Evolutionary conservation across 768 basidiomycete genomes (phyloP).

Genomic region (Butyriboletus loyo): DNA sequence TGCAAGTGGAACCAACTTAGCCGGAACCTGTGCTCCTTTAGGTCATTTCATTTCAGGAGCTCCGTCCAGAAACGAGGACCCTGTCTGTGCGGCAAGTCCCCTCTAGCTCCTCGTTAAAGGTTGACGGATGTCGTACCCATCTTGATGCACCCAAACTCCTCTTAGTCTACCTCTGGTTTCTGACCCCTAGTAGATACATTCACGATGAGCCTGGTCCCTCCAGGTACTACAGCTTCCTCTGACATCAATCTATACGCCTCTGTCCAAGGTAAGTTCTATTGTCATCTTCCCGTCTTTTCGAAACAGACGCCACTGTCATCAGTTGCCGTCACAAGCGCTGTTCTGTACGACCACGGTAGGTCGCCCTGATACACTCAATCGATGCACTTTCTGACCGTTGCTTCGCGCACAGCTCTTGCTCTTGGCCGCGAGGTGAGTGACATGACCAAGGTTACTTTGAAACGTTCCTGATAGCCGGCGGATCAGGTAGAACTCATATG

Average conservation of each 20-base stretch:
- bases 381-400: background rate
- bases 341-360: conserved; percentile 30
- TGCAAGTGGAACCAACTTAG: background rate
- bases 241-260: conserved; percentile 16
- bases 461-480: background rate
- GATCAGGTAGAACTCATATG: conserved; percentile 30
- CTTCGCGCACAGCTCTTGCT: conserved; percentile 16
- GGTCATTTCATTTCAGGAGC: conserved; percentile 6
- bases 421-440: conserved; percentile 28
- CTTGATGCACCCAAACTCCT: background rate
- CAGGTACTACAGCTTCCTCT: background rate
- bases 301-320: conserved; percentile 3
- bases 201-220: conserved; percentile 25
- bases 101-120: conserved; percentile 12
- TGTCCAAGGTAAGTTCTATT: conserved; percentile 20
- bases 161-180: background rate
- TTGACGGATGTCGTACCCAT: background rate
- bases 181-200: conserved; percentile 1
- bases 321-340: conserved; percentile 30
- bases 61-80: conserved; percentile 1
- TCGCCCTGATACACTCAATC: background rate
- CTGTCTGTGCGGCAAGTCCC: conserved; percentile 2
- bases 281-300: background rate
- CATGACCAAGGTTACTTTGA: background rate
- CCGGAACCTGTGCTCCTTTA: conserved; percentile 5